Evolutionary conservation across 164 flowering plant species (phyloP).

Genomic region (Liquidambar formosana): DNA sequence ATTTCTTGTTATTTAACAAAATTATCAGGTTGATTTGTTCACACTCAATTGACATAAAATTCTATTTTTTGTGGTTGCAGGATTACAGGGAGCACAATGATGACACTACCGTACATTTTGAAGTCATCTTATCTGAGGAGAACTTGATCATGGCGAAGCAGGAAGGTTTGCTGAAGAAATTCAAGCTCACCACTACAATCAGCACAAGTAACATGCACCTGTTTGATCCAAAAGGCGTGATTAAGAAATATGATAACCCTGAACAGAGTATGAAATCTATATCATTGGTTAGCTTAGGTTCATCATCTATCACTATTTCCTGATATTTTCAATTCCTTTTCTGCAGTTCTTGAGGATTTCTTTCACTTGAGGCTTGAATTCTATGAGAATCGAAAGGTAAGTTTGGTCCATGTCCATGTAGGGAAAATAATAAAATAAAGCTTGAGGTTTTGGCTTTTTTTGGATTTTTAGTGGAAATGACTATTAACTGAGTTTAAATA

Average conservation of each 20-base stretch:
- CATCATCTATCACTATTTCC: too few relatives aligned
- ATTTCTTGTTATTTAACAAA: neutral
- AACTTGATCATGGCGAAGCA: constrained; percentile 53
- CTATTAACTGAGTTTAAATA: neutral
- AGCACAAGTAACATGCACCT: constrained; percentile 97
- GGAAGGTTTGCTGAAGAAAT: constrained; percentile 84
- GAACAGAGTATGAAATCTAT: constrained; percentile 90
- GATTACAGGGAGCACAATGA: constrained; percentile 58
- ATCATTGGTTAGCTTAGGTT: too few relatives aligned
- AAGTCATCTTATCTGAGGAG: constrained; percentile 59
- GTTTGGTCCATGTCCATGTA: constrained; percentile 3
- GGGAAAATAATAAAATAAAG: too few relatives aligned
- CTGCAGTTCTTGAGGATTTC: constrained; percentile 89
- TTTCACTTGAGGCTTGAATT: constrained; percentile 65
- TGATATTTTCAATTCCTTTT: neutral
- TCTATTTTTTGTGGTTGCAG: constrained; percentile 44
- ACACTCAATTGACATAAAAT: neutral
- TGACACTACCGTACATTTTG: constrained; percentile 58
- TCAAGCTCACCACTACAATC: constrained; percentile 68
- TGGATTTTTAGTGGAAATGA: too few relatives aligned
- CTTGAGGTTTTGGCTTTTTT: too few relatives aligned
- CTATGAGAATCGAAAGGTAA: constrained; percentile 81
- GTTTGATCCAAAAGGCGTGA: constrained; percentile 67
- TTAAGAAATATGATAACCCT: constrained; percentile 84
- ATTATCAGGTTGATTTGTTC: too few relatives aligned